Percentiles rank a stretch among this genome's conserved stretches.
Evolutionary conservation across 2,329 filamentous ascomycete genomes (phyloP).

Genomic region (Bipolaris gigantea): DNA sequence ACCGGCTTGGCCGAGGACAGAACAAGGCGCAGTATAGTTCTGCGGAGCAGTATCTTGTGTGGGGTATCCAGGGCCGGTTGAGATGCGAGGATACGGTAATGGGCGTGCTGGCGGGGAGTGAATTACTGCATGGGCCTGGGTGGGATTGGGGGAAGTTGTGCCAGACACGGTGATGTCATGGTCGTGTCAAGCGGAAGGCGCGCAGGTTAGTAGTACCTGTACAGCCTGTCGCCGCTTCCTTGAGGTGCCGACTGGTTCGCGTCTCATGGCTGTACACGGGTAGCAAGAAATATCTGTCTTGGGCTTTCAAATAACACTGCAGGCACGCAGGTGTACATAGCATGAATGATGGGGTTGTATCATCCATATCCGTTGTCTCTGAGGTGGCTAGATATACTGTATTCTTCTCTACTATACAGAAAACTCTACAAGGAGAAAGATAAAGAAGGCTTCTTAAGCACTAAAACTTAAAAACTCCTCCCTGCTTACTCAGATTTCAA

Average conservation of each 20-base stretch:
- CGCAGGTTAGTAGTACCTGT: slow-evolving; percentile 3
- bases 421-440: too few species aligned
- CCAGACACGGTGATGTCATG: slow-evolving; percentile 28
- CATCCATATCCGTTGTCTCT: too few species aligned
- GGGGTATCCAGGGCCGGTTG: background rate
- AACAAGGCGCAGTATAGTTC: background rate
- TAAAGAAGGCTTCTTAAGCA: too few species aligned
- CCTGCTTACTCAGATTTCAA: too few species aligned
- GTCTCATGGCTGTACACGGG: background rate
- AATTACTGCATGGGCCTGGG: slow-evolving; percentile 22
- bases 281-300: background rate
- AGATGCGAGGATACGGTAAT: slow-evolving; percentile 1
- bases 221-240: slow-evolving; percentile 3
- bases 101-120: slow-evolving; percentile 17
- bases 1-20: background rate
- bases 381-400: too few species aligned
- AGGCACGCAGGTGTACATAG: background rate
- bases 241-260: slow-evolving; percentile 6
- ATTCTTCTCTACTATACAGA: too few species aligned
- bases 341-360: too few species aligned
- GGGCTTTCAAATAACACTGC: too few species aligned
- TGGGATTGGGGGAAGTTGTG: slow-evolving; percentile 17
- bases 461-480: too few species aligned
- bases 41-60: slow-evolving; percentile 13
- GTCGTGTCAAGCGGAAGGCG: slow-evolving; percentile 17